These are phyloP conservation scores for Mortierella claussenii DNA, from an alignment of 192 early-diverging fungal species.

Conservation along the genomic window DNA sequence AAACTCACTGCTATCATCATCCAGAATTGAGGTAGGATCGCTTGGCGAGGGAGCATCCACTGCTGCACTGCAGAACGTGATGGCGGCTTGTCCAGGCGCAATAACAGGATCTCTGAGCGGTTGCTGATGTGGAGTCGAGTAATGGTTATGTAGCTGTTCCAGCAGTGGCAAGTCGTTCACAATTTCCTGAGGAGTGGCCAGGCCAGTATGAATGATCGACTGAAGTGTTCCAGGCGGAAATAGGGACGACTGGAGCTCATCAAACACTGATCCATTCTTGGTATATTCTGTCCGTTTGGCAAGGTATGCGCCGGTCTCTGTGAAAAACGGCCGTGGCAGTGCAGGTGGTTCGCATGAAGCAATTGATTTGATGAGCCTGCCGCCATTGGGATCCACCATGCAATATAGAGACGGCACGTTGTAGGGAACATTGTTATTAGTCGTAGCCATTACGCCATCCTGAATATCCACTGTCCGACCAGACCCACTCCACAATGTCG, in stretches of 20 bases:
- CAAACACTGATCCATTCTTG: conserved; percentile 28
- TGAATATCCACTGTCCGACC: conserved; percentile 1
- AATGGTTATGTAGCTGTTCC: conserved; percentile 28
- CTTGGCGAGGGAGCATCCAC: conserved; percentile 5
- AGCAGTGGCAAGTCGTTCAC: conserved; percentile 38
- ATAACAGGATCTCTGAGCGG: conserved; percentile 33
- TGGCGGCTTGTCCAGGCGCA: conserved; percentile 13
- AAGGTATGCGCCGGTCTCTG: conserved; percentile 6
- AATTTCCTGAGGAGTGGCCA: conserved; percentile 42
- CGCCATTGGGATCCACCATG: background rate
- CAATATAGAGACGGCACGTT: conserved; percentile 17
- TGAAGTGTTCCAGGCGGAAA: conserved; percentile 50
- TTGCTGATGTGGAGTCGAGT: background rate
- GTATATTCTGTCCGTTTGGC: conserved; percentile 15
- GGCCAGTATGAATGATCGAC: conserved; percentile 25
- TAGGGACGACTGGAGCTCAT: conserved; percentile 47
- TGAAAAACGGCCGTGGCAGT: conserved; percentile 8
- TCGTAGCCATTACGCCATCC: background rate
- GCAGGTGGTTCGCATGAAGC: conserved; percentile 6
- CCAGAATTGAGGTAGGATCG: conserved; percentile 22
- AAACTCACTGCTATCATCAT: conserved; percentile 31
- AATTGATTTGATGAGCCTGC: conserved; percentile 4
- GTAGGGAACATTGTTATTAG: conserved; percentile 33
- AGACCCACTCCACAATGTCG: background rate
- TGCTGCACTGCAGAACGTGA: background rate